These are phyloP conservation scores for Lithohypha guttulata DNA, from an alignment of 2,329 filamentous ascomycete species.

Conservation along the genomic window DNA sequence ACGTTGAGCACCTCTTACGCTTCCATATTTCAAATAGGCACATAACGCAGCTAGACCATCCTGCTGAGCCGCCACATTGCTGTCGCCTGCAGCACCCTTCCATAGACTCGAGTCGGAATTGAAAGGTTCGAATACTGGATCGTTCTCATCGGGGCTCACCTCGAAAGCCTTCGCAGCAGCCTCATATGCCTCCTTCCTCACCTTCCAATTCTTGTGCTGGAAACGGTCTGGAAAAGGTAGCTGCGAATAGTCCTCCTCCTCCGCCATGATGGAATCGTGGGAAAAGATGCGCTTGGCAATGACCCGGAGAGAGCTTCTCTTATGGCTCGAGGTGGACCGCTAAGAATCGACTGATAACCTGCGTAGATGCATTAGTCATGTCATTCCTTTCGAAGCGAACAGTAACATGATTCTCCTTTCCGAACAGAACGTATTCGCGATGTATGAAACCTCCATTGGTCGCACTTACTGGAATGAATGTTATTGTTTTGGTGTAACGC, in stretches of 20 bases:
- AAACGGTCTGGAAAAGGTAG: constrained; percentile 34
- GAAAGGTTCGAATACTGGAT: constrained; percentile 79
- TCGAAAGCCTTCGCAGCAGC: constrained; percentile 81
- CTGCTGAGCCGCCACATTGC: constrained; percentile 92
- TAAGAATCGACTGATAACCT: constrained; percentile 13
- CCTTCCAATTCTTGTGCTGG: constrained; percentile 71
- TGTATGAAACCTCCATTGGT: too few species aligned
- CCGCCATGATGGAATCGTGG: constrained; percentile 28
- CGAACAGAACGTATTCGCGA: too few species aligned
- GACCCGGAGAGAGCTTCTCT: constrained; percentile 4
- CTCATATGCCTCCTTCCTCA: constrained; percentile 89
- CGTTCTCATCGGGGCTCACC: constrained; percentile 69
- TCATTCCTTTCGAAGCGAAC: neutral
- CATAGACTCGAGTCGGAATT: constrained; percentile 72
- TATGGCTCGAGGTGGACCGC: constrained; percentile 1
- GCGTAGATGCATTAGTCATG: constrained; percentile 18
- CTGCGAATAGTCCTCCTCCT: constrained; percentile 35
- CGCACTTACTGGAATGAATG: neutral
- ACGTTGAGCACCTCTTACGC: constrained; percentile 55
- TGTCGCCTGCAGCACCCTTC: constrained; percentile 87
- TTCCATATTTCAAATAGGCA: constrained; percentile 84
- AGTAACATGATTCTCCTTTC: too few species aligned
- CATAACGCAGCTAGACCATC: constrained; percentile 82
- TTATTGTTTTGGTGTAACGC: neutral
- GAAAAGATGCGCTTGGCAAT: constrained; percentile 17